phyloP scores from a whole-genome alignment of 2,329 filamentous ascomycete species.

The Pseudopithomyces maydicus region DNA sequence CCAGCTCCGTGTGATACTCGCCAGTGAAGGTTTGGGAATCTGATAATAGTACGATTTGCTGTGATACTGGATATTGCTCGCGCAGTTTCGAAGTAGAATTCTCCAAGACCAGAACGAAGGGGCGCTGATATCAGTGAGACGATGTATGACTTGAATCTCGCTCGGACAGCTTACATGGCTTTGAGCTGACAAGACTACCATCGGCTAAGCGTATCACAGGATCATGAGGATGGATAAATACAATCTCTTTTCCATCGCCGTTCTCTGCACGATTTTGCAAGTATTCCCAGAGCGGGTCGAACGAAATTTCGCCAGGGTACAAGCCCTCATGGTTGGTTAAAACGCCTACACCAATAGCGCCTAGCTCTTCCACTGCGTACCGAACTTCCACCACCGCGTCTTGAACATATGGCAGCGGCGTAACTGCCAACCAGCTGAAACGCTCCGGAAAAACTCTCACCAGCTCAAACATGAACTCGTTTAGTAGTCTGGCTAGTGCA shows the following conservation, averaged over 20 bases:
- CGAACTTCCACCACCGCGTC: constrained; percentile 33
- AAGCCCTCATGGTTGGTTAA: constrained; percentile 42
- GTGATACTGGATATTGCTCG: constrained; percentile 42
- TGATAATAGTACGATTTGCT: constrained; percentile 31
- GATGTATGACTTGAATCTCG: background rate
- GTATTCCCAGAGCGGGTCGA: constrained; percentile 34
- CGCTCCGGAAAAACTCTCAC: constrained; percentile 28
- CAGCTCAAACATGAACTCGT: constrained; percentile 35
- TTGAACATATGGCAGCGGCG: constrained; percentile 36
- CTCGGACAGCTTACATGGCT: constrained; percentile 34
- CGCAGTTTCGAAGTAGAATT: constrained; percentile 47
- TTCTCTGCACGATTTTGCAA: constrained; percentile 23
- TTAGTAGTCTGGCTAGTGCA: constrained; percentile 42
- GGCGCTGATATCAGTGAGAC: constrained; percentile 24
- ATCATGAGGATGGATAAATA: constrained; percentile 45
- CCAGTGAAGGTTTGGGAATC: constrained; percentile 39
- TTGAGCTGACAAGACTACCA: constrained; percentile 29
- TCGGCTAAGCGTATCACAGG: constrained; percentile 35
- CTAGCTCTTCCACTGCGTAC: constrained; percentile 36
- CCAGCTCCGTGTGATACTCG: constrained; percentile 43
- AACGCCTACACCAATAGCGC: constrained; percentile 37
- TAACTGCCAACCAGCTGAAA: constrained; percentile 36
- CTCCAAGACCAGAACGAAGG: constrained; percentile 39
- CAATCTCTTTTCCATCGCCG: constrained; percentile 28
- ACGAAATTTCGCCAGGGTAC: constrained; percentile 36